Base-by-base conservation (phyloP, 192 early-diverging fungal genomes). In the Linnemannia zychae region DNA sequence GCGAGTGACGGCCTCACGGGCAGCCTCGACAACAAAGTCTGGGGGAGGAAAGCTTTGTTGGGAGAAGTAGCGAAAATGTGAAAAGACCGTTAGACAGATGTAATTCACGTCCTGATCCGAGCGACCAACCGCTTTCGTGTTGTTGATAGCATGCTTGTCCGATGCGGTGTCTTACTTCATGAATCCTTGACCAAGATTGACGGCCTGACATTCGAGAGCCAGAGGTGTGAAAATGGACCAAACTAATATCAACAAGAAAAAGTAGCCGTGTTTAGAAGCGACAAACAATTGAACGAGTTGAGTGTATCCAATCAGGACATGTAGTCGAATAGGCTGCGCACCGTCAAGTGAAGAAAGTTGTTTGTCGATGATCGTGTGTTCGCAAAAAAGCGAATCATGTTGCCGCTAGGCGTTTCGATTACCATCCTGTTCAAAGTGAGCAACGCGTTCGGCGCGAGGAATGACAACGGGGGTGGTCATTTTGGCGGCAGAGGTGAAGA, bases 151-250 rank as follows among this genome's bases (percentile, higher is more conserved):
- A n/a, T 44, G n/a, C 40, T 9, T 44, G 3, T 28, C 18, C 52
- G 65, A 52, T 24, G 7, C 20, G 15, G 63, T 3, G 24, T 37
- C 73, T 74, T 91, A 91, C 92, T 93, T 93, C 94, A 95, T 94
- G 67, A 91, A 96, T 1, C 93, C 96, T 87, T 99, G 98, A 2
- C 98, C 98, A 20, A 98, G 91, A 88, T 99, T 98, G 81, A 98
- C 96, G 9, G 98, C 97, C 48, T 93, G 91, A 71, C 95, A 93
- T 73, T 96, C 93, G 7, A 91, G 90, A 18, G 97, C 94, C 65
- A 96, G 89, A 34, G 95, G 97, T 34, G 96, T 98, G 88, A 97
- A 98, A 84, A 96, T 93, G 33, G 94, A 94, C 95, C 95, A 96
- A 11, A 96, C 94, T 93, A 77, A 47, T 28, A 63, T n/a, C n/a